Conservation (phyloP, 2,329 filamentous ascomycete species). For the Colletotrichum sp. region DNA sequence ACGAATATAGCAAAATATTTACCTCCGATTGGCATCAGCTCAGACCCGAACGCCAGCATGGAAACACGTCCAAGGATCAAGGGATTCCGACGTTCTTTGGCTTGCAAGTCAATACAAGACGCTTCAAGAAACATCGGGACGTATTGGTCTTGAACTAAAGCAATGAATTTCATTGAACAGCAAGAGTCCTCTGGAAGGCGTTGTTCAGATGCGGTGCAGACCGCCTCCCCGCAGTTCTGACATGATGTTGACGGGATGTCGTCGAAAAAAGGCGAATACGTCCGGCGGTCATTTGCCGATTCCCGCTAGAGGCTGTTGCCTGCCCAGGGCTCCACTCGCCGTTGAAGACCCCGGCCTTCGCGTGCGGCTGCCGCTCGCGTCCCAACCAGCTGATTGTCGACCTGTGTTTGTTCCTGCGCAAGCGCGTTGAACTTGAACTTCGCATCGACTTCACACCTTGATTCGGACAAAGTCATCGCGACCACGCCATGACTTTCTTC, state of each 20-base stretch:
- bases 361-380: neutral
- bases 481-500: neutral
- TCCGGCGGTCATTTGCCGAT: neutral
- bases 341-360: neutral
- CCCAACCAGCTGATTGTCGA: neutral
- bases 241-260: neutral
- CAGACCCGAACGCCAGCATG: no score
- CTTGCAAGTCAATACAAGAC: no score
- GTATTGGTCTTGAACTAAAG: no score
- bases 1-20: no score
- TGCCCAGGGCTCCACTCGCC: neutral
- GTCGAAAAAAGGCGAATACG: neutral
- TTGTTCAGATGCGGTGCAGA: neutral
- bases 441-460: neutral
- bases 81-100: no score
- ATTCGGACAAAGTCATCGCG: accelerated
- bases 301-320: neutral
- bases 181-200: neutral
- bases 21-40: no score
- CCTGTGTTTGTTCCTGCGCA: accelerated
- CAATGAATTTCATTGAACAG: neutral
- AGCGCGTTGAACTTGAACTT: accelerated
- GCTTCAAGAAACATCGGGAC: neutral
- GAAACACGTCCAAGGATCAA: no score
- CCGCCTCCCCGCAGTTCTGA: neutral